Conservation (phyloP, 1,284 basidiomycete species). For the Lignosus rhinocerotis region DNA sequence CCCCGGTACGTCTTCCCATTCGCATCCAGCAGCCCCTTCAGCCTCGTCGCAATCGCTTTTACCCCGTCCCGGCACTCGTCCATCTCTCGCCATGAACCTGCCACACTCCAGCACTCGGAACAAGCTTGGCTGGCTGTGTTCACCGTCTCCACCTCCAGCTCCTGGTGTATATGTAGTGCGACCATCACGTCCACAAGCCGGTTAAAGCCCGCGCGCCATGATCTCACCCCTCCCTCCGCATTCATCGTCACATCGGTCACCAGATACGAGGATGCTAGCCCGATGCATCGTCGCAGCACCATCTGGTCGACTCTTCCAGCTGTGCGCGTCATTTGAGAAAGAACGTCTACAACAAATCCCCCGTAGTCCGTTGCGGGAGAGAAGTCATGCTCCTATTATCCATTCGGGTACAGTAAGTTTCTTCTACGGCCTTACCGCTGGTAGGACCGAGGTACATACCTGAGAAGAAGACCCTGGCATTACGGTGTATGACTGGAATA, state of each 20-base stretch:
- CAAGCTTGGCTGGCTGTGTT: slow-evolving; percentile 73
- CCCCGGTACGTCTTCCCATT: slow-evolving; percentile 69
- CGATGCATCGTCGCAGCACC: slow-evolving; percentile 62
- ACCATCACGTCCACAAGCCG: slow-evolving; percentile 69
- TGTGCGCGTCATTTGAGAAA: slow-evolving; percentile 51
- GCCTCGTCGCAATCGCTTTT: slow-evolving; percentile 55
- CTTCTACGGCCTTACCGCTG: not conserved
- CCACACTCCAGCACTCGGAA: slow-evolving; percentile 78
- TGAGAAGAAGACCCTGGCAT: not conserved
- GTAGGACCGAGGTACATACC: not conserved
- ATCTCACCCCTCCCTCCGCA: slow-evolving; percentile 50
- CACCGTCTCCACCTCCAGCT: slow-evolving; percentile 71
- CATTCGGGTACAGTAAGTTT: not conserved
- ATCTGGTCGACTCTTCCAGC: slow-evolving; percentile 57
- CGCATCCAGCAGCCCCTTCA: slow-evolving; percentile 66
- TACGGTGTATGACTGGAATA: not conserved
- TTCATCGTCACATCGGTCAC: slow-evolving; percentile 71
- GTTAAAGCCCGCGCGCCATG: slow-evolving; percentile 68
- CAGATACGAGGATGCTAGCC: slow-evolving; percentile 72
- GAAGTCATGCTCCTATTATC: slow-evolving; percentile 1
- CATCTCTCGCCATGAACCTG: slow-evolving; percentile 65
- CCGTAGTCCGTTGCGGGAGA: slow-evolving; percentile 55
- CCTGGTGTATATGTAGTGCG: slow-evolving; percentile 60
- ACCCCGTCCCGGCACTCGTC: slow-evolving; percentile 61
- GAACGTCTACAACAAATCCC: slow-evolving; percentile 53